Evolutionary conservation across 1,139 yeast genomes (phyloP), one percentile per base, ranked within the genome.

Genomic region (Candida sojae): DNA sequence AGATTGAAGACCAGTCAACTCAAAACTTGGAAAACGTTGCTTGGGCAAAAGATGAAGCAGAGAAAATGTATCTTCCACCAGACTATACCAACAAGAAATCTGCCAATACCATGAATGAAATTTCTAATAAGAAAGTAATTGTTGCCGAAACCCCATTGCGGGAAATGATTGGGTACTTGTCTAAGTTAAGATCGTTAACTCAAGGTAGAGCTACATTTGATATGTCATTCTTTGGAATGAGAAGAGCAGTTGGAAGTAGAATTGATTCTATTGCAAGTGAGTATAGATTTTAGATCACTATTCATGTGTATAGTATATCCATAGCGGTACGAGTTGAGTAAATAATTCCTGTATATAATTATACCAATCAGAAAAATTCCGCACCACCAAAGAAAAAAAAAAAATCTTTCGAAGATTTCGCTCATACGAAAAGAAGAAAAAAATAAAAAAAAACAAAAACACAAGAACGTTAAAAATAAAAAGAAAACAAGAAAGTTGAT

Each of bases 121-220:
- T 68, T 46, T 62, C 59, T 37, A 70, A 70, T 53, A 77, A 76
- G 46, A 87, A 88, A 59, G 70, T 80, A 2, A 80, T 92, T 36
- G 70, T 73, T 12, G 97, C 97, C 0, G 81, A 79, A 49, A 92
- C 92, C 0, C 98, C 99, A 8, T 72, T 93, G 57, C 78, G 86
- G 53, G 96, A 87, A 54, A 91, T 93, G 97, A 80, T 92, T 47
- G 96, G 97, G 1, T 93, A 93, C 62, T 76, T 90, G 47, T 83
- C 85, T 6, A 83, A 81, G 49, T 70, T 93, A 43, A 71, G 98
- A 59, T 85, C 96, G 37, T 72, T 91, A 58, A 92, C 98, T 0
- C 92, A 90, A 61, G 99, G 99, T 1, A 75, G 96, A 45, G 96
- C 95, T 2, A 80, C 84, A 1, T 90, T 88, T 62, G 83, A 84